phyloP scores from a whole-genome alignment of 129 eudicot species.

The Artemisia tridentata region DNA sequence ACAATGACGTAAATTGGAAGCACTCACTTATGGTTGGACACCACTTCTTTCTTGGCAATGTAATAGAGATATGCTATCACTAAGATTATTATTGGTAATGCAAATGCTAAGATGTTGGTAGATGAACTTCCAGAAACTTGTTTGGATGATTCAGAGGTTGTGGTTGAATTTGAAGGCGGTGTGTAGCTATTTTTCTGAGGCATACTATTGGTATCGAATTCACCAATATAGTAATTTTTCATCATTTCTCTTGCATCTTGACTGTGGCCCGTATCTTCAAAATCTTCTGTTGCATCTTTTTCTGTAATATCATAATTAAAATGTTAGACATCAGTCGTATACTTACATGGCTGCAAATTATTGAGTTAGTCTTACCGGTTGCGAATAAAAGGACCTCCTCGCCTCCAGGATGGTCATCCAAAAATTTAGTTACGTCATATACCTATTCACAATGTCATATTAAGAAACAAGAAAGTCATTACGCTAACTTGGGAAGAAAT shows the following conservation, averaged over 20 bases:
- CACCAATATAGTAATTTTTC: conserved; percentile 63
- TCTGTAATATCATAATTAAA: conserved; percentile 29
- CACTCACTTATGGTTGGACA: conserved; percentile 4
- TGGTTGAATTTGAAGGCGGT: conserved; percentile 19
- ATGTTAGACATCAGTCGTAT: conserved; percentile 1
- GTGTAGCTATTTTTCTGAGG: conserved; percentile 24
- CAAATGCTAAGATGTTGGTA: conserved; percentile 38
- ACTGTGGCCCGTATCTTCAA: conserved; percentile 81
- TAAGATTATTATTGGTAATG: conserved; percentile 55
- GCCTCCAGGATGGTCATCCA: conserved; percentile 92
- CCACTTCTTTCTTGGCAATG: conserved; percentile 30
- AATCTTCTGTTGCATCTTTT: conserved; percentile 89
- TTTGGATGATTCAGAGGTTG: conserved; percentile 21
- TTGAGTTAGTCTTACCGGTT: conserved; percentile 44
- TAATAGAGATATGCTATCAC: conserved; percentile 53
- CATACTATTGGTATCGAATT: conserved; percentile 46
- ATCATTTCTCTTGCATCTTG: conserved; percentile 45
- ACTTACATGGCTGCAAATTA: not conserved
- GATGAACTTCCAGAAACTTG: conserved; percentile 36
- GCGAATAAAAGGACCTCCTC: conserved; percentile 59
- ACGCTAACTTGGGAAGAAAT: too few relatives aligned
- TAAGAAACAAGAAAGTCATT: too few relatives aligned
- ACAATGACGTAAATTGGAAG: not conserved
- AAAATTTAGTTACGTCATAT: conserved; percentile 63
- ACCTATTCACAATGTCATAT: conserved; percentile 36